Base-by-base conservation (phyloP, 139 green algal genomes). In the Trebouxia sp. region DNA sequence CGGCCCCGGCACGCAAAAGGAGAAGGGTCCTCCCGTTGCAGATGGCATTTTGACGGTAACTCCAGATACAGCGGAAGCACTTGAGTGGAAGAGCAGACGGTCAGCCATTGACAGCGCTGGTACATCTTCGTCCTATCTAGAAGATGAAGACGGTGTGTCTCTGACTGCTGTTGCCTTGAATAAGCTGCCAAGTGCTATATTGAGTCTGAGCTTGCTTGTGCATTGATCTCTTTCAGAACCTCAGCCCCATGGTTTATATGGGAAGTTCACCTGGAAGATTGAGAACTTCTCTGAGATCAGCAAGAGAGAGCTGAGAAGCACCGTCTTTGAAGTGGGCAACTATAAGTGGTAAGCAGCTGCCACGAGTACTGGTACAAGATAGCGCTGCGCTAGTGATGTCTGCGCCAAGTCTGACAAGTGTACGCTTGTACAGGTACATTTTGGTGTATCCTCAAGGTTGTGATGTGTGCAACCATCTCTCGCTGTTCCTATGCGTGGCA, bases 241-340 rank as follows among this genome's bases (percentile, higher is more conserved):
- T 9, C 92, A 90, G 76, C 93, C 93, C 1, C 78, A 91, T 51
- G 88, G 95, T 38, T 88, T 99, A 30, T 99, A 98, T 74, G 96
- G 96, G 45, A 98, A 97, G 82, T 98, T 98, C 86, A 98, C 96
- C 5, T 99, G 96, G 96, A 97, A 96, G 78, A 96, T 99, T 48
- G 93, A 97, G 37, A 97, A 96, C 80, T 98, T 98, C 80, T 92
- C 87, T 15, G 94, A 98, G 72, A 93, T 95, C 58, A 94, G 84
- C 84, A 99, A 99, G 86, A 75, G 95, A 6, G 96, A 99, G 89
- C 92, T 99, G 28, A 84, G 95, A 0, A 97, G 92, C 89, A 93
- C 91, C 66, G 85, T 95, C 0, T 99, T 99, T 82, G 91, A 97
- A 65, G 96, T 99, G 5, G 95, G 96, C 32, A 88, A 83, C 39